Base-by-base conservation (phyloP, 2,329 filamentous ascomycete species). In the Blastomyces parvus region DNA sequence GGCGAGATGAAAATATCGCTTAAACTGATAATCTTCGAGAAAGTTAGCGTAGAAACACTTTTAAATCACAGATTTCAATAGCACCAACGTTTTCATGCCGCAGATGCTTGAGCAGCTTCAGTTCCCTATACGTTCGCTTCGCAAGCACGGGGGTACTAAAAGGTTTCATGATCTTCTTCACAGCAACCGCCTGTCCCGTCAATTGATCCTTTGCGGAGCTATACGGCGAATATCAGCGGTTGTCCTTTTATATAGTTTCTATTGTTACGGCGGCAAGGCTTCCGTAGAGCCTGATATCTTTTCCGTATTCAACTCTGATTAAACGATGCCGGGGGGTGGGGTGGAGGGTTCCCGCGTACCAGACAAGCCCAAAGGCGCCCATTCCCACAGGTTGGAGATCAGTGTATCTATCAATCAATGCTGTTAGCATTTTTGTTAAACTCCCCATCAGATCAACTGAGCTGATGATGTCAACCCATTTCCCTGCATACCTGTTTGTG, bases 151-250 rank as follows among this genome's bases (percentile, higher is more conserved):
- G 92, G n/a, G 94, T 99, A 83, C 92, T 97, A 80, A 99, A 99
- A 11, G 94, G 94, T 83, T 97, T 99, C 93, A 99, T 97, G 74
- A 99, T 99, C 86, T 99, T 99, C 85, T 99, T 99, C 76, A 99
- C 92, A 64, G 94, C 94, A 66, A 99, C 94, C 78, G 92, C 91
- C 78, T 97, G 92, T 76, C 86, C 90, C 65, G 94, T 97, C 78
- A 99, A 91, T 81, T 97, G 92, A 78, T 99, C 94, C 80, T 91
- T 93, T 64, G 94, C 94, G 68, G 94, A 97, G 80, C 93, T 97
- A 75, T 70, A 67, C 48, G 62, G 55, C 52, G 60, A 22, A 36
- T 55, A 60, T 65, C 44, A 68, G 61, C 53, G 25, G 25, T 2
- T 30, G 40, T 9, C 40, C 40, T 30, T 7, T 7, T 46, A 33